Evolutionary conservation across 345 rosid species (phyloP).

Genomic region (Triadica sebifera): DNA sequence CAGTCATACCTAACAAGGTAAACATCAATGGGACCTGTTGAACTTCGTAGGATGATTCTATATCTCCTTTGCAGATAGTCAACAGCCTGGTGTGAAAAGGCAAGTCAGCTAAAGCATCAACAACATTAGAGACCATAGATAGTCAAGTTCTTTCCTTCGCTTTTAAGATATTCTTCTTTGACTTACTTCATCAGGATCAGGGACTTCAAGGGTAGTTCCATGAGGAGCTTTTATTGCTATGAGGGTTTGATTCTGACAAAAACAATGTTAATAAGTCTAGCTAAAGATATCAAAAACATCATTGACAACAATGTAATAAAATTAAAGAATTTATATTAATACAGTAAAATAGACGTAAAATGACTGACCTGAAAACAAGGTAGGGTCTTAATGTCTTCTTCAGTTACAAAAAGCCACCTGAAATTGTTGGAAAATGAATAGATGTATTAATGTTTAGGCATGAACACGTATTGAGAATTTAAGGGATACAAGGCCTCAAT

Average conservation of each 20-base stretch:
- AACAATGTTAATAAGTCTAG: constrained; percentile 20
- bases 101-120: constrained; percentile 26
- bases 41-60: constrained; percentile 89
- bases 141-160: constrained; percentile 1
- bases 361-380: constrained; percentile 70
- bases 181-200: constrained; percentile 91
- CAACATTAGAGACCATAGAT: constrained; percentile 17
- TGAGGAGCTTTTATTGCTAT: constrained; percentile 98
- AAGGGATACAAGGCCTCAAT: constrained; percentile 2
- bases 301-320: constrained; percentile 12
- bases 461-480: constrained; percentile 7
- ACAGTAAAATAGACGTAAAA: constrained; percentile 14
- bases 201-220: constrained; percentile 96
- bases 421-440: constrained; percentile 22
- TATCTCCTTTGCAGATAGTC: constrained; percentile 82
- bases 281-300: constrained; percentile 15
- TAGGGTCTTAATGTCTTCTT: constrained; percentile 80
- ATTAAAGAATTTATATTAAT: not conserved
- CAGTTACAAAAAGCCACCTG: constrained; percentile 92
- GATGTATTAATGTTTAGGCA: constrained; percentile 10
- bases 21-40: constrained; percentile 96
- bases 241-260: constrained; percentile 80
- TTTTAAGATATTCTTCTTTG: constrained; percentile 2
- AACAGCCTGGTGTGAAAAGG: constrained; percentile 53
- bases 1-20: constrained; percentile 76